These are phyloP conservation scores for Pythium apleroticum DNA, from an alignment of 352 stramenopile species.

Conservation along the genomic window DNA sequence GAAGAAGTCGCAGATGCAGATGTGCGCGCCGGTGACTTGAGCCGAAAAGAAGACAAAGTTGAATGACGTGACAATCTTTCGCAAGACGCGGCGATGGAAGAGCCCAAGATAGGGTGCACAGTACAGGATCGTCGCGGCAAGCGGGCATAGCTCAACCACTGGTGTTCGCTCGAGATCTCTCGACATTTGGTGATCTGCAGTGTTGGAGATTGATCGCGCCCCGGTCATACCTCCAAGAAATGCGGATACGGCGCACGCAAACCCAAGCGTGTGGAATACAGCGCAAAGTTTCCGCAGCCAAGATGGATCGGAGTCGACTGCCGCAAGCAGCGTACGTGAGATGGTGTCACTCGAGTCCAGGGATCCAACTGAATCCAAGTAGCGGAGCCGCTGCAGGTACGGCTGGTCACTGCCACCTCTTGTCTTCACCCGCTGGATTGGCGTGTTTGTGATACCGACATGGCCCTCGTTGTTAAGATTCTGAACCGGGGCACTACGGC, in stretches of 20 bases:
- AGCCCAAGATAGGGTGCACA: constrained; percentile 5
- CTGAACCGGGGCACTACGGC: no score
- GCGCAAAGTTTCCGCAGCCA: no score
- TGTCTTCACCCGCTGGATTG: background rate
- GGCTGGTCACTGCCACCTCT: background rate
- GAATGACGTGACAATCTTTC: constrained; percentile 21
- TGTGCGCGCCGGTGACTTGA: constrained; percentile 18
- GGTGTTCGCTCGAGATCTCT: background rate
- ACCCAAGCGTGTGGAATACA: background rate
- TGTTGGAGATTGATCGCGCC: background rate
- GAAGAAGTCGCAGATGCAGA: constrained; percentile 23
- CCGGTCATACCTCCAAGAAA: background rate
- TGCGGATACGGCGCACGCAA: background rate
- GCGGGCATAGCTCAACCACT: background rate
- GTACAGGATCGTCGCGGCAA: constrained; percentile 4
- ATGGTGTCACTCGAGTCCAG: background rate
- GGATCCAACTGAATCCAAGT: background rate
- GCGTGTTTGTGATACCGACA: no score
- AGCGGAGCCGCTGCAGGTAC: background rate
- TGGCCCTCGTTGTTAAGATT: no score
- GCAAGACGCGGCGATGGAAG: constrained; percentile 19
- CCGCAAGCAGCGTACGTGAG: background rate
- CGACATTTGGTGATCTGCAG: background rate
- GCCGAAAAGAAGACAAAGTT: constrained; percentile 25
- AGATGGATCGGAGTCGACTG: background rate